A percentile compares a stretch with the other conserved stretches of the same genome.
Conservation (phyloP, 1,139 yeast species). For the Blastobotrys elegans region DNA sequence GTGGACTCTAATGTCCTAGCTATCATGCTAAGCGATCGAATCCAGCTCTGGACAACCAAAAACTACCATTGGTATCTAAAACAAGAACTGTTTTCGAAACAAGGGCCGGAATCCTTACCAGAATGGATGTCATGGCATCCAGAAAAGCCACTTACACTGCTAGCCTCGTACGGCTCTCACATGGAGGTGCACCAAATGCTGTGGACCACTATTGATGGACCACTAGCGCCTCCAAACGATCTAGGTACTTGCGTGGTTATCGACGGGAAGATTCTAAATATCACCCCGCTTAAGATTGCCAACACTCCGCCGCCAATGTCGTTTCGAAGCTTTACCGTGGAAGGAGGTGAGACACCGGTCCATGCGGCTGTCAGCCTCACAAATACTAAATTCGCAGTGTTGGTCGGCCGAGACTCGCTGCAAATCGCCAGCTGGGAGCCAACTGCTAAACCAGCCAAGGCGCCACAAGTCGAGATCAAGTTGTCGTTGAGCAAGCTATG, state of each 20-base stretch:
- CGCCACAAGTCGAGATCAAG: slow-evolving; percentile 43
- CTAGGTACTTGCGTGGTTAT: slow-evolving; percentile 73
- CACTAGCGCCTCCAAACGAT: slow-evolving; percentile 62
- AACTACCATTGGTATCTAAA: slow-evolving; percentile 96
- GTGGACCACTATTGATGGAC: slow-evolving; percentile 60
- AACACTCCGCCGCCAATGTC: slow-evolving; percentile 95
- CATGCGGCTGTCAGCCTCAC: slow-evolving; percentile 61
- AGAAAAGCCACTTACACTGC: slow-evolving; percentile 72
- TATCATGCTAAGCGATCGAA: slow-evolving; percentile 51
- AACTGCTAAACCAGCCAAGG: slow-evolving; percentile 35
- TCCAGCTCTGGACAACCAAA: slow-evolving; percentile 86
- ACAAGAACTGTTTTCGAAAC: slow-evolving; percentile 53
- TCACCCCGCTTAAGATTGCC: slow-evolving; percentile 81
- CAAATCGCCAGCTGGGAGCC: slow-evolving; percentile 41
- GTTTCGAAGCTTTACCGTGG: slow-evolving; percentile 56
- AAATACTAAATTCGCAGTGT: slow-evolving; percentile 56
- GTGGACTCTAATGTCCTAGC: slow-evolving; percentile 76
- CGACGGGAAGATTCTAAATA: slow-evolving; percentile 68
- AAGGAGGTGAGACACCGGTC: slow-evolving; percentile 42
- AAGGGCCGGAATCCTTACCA: slow-evolving; percentile 11
- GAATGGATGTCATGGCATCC: slow-evolving; percentile 60
- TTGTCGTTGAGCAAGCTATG: slow-evolving; percentile 33
- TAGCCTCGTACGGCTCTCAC: slow-evolving; percentile 38
- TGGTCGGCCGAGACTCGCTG: slow-evolving; percentile 42
- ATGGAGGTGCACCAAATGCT: slow-evolving; percentile 69